Conservation (phyloP, 208 protist species). For the Wallacemonas rigidus region DNA sequence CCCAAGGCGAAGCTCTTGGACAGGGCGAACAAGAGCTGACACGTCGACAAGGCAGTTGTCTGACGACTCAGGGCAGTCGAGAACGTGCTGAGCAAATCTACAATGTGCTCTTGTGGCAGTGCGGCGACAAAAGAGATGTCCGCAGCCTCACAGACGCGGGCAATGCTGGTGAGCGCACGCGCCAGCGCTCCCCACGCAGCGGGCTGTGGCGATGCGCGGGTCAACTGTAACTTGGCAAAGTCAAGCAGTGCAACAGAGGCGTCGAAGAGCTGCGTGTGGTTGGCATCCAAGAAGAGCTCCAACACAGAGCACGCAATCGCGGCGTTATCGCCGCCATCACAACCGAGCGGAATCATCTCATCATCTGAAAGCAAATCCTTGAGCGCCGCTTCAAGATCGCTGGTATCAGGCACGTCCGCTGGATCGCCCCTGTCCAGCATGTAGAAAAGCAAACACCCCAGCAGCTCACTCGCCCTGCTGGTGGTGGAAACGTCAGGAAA, state of each 20-base stretch:
- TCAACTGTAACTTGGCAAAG: conserved; percentile 16
- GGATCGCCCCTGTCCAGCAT: conserved; percentile 24
- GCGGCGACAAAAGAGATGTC: conserved; percentile 25
- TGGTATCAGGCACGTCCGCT: conserved; percentile 3
- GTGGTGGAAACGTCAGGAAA: conserved; percentile 38
- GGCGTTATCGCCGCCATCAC: conserved; percentile 46
- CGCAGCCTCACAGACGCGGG: conserved; percentile 36
- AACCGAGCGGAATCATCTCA: conserved; percentile 61
- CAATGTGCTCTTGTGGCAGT: conserved; percentile 12
- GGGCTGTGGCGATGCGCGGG: not conserved
- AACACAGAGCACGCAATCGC: conserved; percentile 41
- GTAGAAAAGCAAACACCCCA: conserved; percentile 42
- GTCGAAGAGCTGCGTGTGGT: conserved; percentile 19
- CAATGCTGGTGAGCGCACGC: conserved; percentile 23
- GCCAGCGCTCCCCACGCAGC: conserved; percentile 16
- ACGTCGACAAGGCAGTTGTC: not conserved
- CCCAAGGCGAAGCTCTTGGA: conserved; percentile 12
- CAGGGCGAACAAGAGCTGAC: conserved; percentile 5
- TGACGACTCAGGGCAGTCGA: not conserved
- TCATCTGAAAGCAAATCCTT: conserved; percentile 52
- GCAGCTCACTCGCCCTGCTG: conserved; percentile 22
- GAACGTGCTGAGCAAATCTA: conserved; percentile 2
- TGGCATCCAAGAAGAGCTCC: conserved; percentile 57
- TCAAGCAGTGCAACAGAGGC: conserved; percentile 14
- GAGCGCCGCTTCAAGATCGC: conserved; percentile 21